Base-by-base conservation (phyloP, 306 rosid genomes). In the Biancaea sappan region DNA sequence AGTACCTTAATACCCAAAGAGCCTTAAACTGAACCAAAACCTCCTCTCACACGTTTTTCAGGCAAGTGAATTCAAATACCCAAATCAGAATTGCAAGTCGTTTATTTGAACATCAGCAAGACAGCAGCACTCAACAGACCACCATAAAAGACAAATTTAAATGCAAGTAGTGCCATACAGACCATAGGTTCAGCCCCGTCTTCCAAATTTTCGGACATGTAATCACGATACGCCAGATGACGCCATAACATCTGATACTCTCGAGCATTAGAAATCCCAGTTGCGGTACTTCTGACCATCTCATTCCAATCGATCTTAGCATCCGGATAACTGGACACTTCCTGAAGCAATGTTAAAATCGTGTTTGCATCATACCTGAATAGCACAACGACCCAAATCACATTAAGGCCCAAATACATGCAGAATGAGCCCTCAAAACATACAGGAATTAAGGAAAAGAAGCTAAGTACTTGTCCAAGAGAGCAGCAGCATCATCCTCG, bases 211-310 rank as follows among this genome's bases (percentile, higher is more conserved):
- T 88, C 87, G 8, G 67, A 53, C 68, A 90, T 76, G 28, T 80
- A 9, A 16, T 88, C 71, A 4, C 83, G 86, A 73, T 95, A 95
- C 1, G 99, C 98, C 70, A 95, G 68, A 87, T 92, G 92, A 37
- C 89, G 98, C 99, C 99, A 95, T 2, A 95, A 70, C 98, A 95
- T 86, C 81, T 90, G 99, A 76, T 83, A 90, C 69, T 95, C 99
- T 60, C 91, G 80, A 24, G 97, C 91, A 86, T 70, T 88, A 9
- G 92, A 84, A 69, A 95, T 95, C 38, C 97, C 98, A 63, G 98
- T 88, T 0, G 93, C 72, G 15, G 91, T 90, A 43, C 79, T 87
- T 76, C 79, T 86, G 19, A 88, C 92, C 83, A 95, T 63, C 47
- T 71, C 88, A 66, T 86, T 86, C 98, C 98, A 95, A 78, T 92